Evolutionary conservation across 306 rosid species (phyloP).

Genomic region (Lathyrus aphaca): DNA sequence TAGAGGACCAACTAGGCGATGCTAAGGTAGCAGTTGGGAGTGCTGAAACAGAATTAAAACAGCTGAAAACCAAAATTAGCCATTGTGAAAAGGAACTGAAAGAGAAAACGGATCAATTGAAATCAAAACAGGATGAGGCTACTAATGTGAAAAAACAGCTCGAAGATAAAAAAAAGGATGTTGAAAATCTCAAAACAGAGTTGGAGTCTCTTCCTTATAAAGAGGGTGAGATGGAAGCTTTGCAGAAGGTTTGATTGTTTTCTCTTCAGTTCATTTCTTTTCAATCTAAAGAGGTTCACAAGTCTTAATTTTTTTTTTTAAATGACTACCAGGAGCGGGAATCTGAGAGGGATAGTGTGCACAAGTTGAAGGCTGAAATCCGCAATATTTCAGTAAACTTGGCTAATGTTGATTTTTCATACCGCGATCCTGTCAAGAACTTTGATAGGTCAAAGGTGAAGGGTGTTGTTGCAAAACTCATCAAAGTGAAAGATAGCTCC

Average conservation of each 20-base stretch:
- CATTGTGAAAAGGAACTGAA: constrained; percentile 82
- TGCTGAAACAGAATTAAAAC: constrained; percentile 87
- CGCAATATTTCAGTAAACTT: constrained; percentile 77
- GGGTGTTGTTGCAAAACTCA: constrained; percentile 93
- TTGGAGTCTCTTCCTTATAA: constrained; percentile 75
- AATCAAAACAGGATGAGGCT: constrained; percentile 89
- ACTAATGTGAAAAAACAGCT: constrained; percentile 78
- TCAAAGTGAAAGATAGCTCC: constrained; percentile 81
- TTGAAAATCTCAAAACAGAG: constrained; percentile 57
- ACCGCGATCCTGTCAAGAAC: constrained; percentile 76
- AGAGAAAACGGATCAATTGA: constrained; percentile 73
- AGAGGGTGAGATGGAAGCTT: constrained; percentile 86
- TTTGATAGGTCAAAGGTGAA: constrained; percentile 94
- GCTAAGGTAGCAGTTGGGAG: constrained; percentile 91
- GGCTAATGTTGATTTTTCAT: constrained; percentile 73
- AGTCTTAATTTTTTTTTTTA: constrained; percentile 24
- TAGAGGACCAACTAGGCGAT: constrained; percentile 88
- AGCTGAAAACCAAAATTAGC: constrained; percentile 76
- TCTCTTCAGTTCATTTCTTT: constrained; percentile 37
- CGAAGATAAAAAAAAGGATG: constrained; percentile 57
- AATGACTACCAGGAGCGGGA: constrained; percentile 65
- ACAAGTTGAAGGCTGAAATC: constrained; percentile 83
- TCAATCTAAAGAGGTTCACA: constrained; percentile 24
- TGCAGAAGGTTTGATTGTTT: constrained; percentile 67
- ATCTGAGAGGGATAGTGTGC: constrained; percentile 68